phyloP scores from a whole-genome alignment of 2,329 filamentous ascomycete species.

The Penicillium hesseltinei region DNA sequence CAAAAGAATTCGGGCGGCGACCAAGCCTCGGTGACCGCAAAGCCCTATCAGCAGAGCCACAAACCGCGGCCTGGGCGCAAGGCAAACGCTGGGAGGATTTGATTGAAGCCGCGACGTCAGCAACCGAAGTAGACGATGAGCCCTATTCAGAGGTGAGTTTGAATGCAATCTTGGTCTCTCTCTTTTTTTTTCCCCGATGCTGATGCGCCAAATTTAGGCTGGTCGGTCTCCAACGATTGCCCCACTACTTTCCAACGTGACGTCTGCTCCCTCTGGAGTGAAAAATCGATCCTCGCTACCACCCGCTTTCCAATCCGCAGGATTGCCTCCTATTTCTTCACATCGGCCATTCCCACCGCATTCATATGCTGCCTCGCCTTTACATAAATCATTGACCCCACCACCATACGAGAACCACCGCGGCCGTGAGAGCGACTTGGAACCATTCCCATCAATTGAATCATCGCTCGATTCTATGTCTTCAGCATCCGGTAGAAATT shows the following conservation, averaged over 20 bases:
- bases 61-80: conserved; percentile 66
- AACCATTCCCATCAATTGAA: conserved; percentile 90
- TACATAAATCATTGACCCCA: conserved; percentile 87
- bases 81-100: conserved; percentile 95
- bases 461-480: conserved; percentile 61
- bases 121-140: conserved; percentile 85
- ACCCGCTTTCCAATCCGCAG: conserved; percentile 54
- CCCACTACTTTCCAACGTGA: conserved; percentile 39
- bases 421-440: conserved; percentile 56
- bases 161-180: conserved; percentile 25
- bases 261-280: conserved; percentile 40
- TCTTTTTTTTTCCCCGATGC: conserved; percentile 43
- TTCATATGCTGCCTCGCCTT: conserved; percentile 78
- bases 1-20: conserved; percentile 70
- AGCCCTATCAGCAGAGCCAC: conserved; percentile 81
- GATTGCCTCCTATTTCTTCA: conserved; percentile 39
- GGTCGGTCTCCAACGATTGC: conserved; percentile 43
- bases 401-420: conserved; percentile 62
- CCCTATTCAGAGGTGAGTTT: conserved; percentile 72
- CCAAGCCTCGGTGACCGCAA: conserved; percentile 75
- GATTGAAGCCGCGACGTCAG: conserved; percentile 89
- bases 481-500: conserved; percentile 60
- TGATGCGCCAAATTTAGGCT: conserved; percentile 37
- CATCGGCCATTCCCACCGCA: conserved; percentile 47
- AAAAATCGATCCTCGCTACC: conserved; percentile 62